phyloP scores from a whole-genome alignment of 306 rosid species.

The Lagenaria siceraria region DNA sequence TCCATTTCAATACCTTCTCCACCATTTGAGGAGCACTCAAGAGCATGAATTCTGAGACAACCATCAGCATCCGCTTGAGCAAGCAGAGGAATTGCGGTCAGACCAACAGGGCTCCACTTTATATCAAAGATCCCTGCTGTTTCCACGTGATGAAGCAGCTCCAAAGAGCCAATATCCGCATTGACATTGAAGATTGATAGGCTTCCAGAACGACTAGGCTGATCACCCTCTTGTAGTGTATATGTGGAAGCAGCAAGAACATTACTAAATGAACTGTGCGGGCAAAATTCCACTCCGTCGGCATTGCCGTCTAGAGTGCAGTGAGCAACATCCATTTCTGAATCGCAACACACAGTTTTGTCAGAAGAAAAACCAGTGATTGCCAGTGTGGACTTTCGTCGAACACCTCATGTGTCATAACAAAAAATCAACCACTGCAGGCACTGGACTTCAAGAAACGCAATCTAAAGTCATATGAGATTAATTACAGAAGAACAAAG shows the following conservation, averaged over 20 bases:
- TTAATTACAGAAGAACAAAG: too few species aligned
- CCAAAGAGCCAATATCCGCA: conserved; percentile 24
- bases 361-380: not conserved
- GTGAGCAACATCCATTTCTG: conserved; percentile 63
- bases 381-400: conserved; percentile 16
- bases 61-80: conserved; percentile 86
- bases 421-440: not conserved
- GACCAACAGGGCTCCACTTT: conserved; percentile 61
- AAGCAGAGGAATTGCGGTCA: conserved; percentile 32
- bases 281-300: conserved; percentile 87
- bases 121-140: conserved; percentile 71
- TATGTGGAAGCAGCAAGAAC: conserved; percentile 77
- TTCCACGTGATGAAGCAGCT: conserved; percentile 31
- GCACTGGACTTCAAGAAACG: not conserved
- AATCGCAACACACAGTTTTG: not conserved
- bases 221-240: conserved; percentile 58
- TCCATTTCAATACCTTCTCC: conserved; percentile 33
- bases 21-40: conserved; percentile 25
- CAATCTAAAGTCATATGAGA: too few species aligned
- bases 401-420: conserved; percentile 8
- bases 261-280: conserved; percentile 34
- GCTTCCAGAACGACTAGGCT: conserved; percentile 60
- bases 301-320: conserved; percentile 69
- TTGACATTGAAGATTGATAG: conserved; percentile 48
- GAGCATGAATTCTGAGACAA: conserved; percentile 49